These are phyloP conservation scores for Chalciporus sp. DNA, from an alignment of 1,284 basidiomycete species.

Conservation along the genomic window DNA sequence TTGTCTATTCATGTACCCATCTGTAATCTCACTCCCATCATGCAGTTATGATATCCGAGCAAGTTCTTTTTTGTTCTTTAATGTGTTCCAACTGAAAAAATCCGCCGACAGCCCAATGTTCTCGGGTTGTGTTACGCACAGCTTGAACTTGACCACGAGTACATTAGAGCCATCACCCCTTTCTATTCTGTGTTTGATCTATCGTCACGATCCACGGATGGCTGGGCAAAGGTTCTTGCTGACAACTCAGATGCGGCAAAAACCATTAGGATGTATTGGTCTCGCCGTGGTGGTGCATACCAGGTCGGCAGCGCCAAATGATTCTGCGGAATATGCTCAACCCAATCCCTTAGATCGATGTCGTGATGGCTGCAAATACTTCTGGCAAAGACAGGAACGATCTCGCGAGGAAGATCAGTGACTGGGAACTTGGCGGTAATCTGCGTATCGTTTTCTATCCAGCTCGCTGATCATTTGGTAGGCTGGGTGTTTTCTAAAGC, in stretches of 20 bases:
- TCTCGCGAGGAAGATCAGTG: slow-evolving; percentile 39
- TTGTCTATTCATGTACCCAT: background rate
- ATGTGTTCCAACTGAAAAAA: background rate
- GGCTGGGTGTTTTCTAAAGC: slow-evolving; percentile 41
- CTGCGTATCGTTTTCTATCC: background rate
- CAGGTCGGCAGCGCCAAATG: slow-evolving; percentile 23
- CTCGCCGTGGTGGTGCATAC: slow-evolving; percentile 26
- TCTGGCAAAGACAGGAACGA: slow-evolving; percentile 38
- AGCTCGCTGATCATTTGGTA: slow-evolving; percentile 8
- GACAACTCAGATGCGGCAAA: slow-evolving; percentile 39
- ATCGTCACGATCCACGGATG: slow-evolving; percentile 27
- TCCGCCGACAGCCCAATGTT: slow-evolving; percentile 41
- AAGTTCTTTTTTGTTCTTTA: slow-evolving; percentile 6
- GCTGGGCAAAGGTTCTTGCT: slow-evolving; percentile 36
- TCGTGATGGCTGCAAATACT: slow-evolving; percentile 32
- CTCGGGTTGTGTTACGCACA: slow-evolving; percentile 51
- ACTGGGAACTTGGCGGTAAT: slow-evolving; percentile 38
- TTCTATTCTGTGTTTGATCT: slow-evolving; percentile 49
- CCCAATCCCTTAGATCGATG: slow-evolving; percentile 38
- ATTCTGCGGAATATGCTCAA: background rate
- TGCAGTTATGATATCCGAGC: slow-evolving; percentile 45
- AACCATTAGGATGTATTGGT: slow-evolving; percentile 42
- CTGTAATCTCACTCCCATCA: background rate
- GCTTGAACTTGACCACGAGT: slow-evolving; percentile 50
- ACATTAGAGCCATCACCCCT: slow-evolving; percentile 48